Evolutionary conservation across 495 filamentous ascomycete species (phyloP), one percentile per base, ranked within the genome.

Genomic region (Glutinoglossum americanum): DNA sequence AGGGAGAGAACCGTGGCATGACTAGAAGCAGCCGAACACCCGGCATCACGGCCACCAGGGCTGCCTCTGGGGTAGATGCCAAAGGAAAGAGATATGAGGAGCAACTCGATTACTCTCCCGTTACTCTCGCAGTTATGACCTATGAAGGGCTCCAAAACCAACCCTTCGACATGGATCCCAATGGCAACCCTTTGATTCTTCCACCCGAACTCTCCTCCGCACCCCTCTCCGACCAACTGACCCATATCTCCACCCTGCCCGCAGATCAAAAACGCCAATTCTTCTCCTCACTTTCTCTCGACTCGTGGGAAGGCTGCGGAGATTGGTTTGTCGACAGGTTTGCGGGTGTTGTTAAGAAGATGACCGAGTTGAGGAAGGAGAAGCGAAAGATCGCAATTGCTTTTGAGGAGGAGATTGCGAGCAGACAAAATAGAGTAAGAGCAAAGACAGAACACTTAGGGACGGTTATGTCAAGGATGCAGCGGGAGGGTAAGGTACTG

Each of bases 231-330:
- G 68, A 72, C 3, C 72, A 73, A 44, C 62, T 83, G 4, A 60
- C 68, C 37, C 63, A 76, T 56, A 72, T 73, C 8, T n/a, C 37
- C 11, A 33, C 25, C 7, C 21, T 60, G 17, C 15, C 61, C 59
- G 64, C 66, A 0, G 33, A 71, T 21, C 73, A 77, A 19, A 82
- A 86, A 58, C 70, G 70, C 51, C 67, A 71, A 1, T 85, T 87
- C 66, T 80, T 89, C 60, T 68, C 74, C 10, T 74, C 73, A 5
- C 70, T 94, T 64, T 64, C 76, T 2, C 73, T 85, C 25, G 71
- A 76, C 27, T 82, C 90, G 65, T 92, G 88, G 83, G 88, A 95
- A 65, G 74, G 83, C 51, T 79, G 82, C 15, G 88, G 88, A 8
- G 86, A 95, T 60, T 81, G 84, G 73, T 78, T 95, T 44, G 69